Evolutionary conservation across 495 filamentous ascomycete species (phyloP), one percentile per base, ranked within the genome.

Genomic region (Melanomma pulvis-pyrius): DNA sequence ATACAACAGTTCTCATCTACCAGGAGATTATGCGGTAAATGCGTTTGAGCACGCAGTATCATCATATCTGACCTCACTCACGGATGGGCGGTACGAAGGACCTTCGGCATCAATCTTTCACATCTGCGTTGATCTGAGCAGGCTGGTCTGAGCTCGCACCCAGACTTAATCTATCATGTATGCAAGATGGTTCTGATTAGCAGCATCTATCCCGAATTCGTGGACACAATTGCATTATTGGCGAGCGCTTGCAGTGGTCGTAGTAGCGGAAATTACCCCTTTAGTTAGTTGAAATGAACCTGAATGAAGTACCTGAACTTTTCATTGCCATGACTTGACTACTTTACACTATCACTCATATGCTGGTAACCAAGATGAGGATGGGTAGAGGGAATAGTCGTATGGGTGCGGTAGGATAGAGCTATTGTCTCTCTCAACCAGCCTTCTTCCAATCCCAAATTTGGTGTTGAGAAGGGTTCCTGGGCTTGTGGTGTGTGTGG

Each of bases 21-120:
- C 86, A 97, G 77, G 94, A 98, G 80, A 98, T 98, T 70, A 98
- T 98, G 94, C 89, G 96, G 80, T 98, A 91, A 74, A n/a, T 65
- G 21, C 17, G n/a, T 21, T n/a, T 22, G 9, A n/a, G 50, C 25
- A n/a, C 28, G 34, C 58, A 24, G 59, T 29, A 26, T n/a, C 30
- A 1, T 29, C 22, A 50, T n/a, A 17, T 21, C n/a, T 29, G 19
- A 46, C 46, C 25, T 39, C 49, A 32, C 28, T 54, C 51, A 32
- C 26, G 17, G 25, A 26, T 15, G 25, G 17, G 24, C 28, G 13
- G 29, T 54, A 28, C 29, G 28, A 52, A 8, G 5, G 51, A 4
- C 30, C 15, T 54, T 54, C 48, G 5, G 56, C 53, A 30, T 53
- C 34, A 46, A 53, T 36, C 19, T n/a, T 44, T 44, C 44, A 56